These are phyloP conservation scores for Nadsonia fulvescens DNA, from an alignment of 805 yeast species.

Conservation along the genomic window DNA sequence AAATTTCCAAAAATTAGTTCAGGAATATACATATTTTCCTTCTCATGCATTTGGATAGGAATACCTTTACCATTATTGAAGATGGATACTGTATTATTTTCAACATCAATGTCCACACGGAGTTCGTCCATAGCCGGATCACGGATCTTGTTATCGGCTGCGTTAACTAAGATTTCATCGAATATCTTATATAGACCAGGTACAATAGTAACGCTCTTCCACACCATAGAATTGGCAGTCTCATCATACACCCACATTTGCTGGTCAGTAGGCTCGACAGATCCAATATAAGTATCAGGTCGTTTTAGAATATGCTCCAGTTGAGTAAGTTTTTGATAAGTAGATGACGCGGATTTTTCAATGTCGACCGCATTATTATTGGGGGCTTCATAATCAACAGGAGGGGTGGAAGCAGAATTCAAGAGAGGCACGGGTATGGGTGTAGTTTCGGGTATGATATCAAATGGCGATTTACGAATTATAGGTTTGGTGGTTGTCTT, in stretches of 20 bases:
- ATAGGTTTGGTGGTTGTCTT: constrained; percentile 5
- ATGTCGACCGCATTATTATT: constrained; percentile 4
- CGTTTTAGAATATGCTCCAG: constrained; percentile 90
- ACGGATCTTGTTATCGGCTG: constrained; percentile 95
- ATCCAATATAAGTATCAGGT: constrained; percentile 96
- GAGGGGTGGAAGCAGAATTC: too few relatives aligned
- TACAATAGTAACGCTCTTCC: constrained; percentile 49
- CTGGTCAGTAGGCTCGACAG: constrained; percentile 64
- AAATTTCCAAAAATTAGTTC: constrained; percentile 91
- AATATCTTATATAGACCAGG: constrained; percentile 94
- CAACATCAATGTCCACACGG: constrained; percentile 67
- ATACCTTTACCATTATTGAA: constrained; percentile 91
- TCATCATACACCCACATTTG: constrained; percentile 77
- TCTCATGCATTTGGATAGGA: constrained; percentile 80
- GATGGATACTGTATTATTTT: constrained; percentile 55
- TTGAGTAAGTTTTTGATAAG: constrained; percentile 87
- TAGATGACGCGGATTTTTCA: constrained; percentile 36
- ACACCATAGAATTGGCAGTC: constrained; percentile 37
- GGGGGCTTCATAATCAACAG: constrained; percentile 5
- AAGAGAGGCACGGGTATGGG: constrained; percentile 5
- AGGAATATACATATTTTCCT: constrained; percentile 86
- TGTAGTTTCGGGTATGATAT: constrained; percentile 5
- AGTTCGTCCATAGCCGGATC: constrained; percentile 80
- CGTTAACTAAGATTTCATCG: constrained; percentile 92
- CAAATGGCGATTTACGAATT: constrained; percentile 1